These are phyloP conservation scores for Lepiota brunneoincarnata DNA, from an alignment of 768 basidiomycete genomes.

Conservation along the genomic window DNA sequence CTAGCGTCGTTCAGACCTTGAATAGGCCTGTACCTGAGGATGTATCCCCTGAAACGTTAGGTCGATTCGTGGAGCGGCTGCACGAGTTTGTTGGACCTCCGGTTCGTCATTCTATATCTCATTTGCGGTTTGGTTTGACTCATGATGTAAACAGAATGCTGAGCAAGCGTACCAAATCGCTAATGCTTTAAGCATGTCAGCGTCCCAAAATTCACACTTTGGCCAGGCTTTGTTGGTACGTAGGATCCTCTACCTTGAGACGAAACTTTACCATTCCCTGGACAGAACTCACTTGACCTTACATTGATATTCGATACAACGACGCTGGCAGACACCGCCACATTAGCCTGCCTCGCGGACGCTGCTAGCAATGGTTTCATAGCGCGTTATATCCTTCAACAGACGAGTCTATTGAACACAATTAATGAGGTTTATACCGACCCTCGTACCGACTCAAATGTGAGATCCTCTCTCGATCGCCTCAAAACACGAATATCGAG, in stretches of 20 bases:
- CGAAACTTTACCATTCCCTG: neutral
- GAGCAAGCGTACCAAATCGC: slow-evolving; percentile 61
- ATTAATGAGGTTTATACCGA: slow-evolving; percentile 36
- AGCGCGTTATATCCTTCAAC: slow-evolving; percentile 45
- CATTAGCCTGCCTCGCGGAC: slow-evolving; percentile 54
- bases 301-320: slow-evolving; percentile 50
- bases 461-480: slow-evolving; percentile 43
- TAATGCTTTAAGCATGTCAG: slow-evolving; percentile 58
- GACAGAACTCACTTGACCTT: slow-evolving; percentile 58
- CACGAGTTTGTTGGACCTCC: slow-evolving; percentile 53
- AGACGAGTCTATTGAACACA: slow-evolving; percentile 38
- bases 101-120: slow-evolving; percentile 34
- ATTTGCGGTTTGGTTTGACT: neutral
- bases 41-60: slow-evolving; percentile 44
- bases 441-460: slow-evolving; percentile 34
- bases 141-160: slow-evolving; percentile 33
- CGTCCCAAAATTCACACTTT: slow-evolving; percentile 65
- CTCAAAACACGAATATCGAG: slow-evolving; percentile 49
- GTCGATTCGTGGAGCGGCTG: slow-evolving; percentile 54
- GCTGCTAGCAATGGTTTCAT: slow-evolving; percentile 67
- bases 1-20: slow-evolving; percentile 50
- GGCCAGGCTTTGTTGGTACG: slow-evolving; percentile 43
- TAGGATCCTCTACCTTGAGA: slow-evolving; percentile 2
- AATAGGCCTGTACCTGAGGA: slow-evolving; percentile 62
- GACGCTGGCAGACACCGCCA: slow-evolving; percentile 48